These are phyloP conservation scores for Dioscorea cayenensis DNA, from an alignment of 116 monocot species.

Conservation along the genomic window DNA sequence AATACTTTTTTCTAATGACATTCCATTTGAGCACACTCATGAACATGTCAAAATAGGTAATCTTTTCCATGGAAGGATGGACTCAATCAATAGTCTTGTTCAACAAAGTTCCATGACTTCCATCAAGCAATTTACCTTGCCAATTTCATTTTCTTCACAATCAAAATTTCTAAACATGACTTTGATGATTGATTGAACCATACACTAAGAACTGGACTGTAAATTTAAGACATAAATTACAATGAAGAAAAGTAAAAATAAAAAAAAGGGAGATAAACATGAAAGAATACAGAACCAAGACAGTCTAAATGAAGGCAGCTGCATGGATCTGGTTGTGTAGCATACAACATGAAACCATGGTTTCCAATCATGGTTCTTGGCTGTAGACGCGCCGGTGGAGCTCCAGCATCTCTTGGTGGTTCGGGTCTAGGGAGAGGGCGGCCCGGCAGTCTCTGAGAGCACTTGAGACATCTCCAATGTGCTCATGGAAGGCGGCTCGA, in stretches of 20 bases:
- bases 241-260: not conserved
- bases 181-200: not conserved
- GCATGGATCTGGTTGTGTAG: constrained; percentile 19
- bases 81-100: too few relatives aligned
- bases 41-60: too few relatives aligned
- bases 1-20: too few relatives aligned
- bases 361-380: constrained; percentile 46
- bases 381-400: constrained; percentile 63
- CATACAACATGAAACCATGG: constrained; percentile 2
- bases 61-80: too few relatives aligned
- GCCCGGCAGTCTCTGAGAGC: constrained; percentile 70
- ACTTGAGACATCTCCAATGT: constrained; percentile 52
- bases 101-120: too few relatives aligned
- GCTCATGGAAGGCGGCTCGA: constrained; percentile 73
- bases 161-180: not conserved
- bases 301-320: not conserved
- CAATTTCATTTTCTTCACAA: not conserved
- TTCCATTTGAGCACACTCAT: too few relatives aligned
- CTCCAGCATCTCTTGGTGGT: constrained; percentile 77
- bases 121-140: not conserved
- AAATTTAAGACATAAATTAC: not conserved
- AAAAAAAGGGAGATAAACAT: not conserved
- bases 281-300: constrained; percentile 11
- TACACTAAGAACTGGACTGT: not conserved
- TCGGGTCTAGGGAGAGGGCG: constrained; percentile 65